Percentiles rank a stretch among this genome's conserved stretches.
These are phyloP conservation scores for Starmera amethionina DNA, from an alignment of 805 yeast species.

Conservation along the genomic window DNA sequence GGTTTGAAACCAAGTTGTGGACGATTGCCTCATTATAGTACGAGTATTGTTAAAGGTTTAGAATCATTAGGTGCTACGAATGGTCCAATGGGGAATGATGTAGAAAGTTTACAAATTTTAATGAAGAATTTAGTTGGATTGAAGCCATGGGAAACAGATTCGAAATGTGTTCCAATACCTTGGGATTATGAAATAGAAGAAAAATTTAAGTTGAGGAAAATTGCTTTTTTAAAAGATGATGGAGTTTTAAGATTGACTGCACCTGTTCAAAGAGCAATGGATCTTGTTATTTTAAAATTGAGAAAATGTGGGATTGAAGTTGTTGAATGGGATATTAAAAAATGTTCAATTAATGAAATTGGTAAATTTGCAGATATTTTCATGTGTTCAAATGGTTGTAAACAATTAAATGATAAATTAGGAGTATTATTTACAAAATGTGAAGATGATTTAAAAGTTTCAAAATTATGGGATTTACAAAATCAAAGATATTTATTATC, in stretches of 20 bases:
- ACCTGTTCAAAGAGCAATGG: conserved; percentile 34
- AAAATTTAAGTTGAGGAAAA: conserved; percentile 28
- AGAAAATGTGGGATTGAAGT: conserved; percentile 37
- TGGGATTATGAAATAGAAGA: conserved; percentile 22
- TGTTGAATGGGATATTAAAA: conserved; percentile 27
- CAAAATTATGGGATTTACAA: conserved; percentile 33
- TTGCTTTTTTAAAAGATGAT: conserved; percentile 22
- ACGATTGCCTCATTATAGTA: conserved; percentile 28
- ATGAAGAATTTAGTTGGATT: conserved; percentile 17
- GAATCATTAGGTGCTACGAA: conserved; percentile 29
- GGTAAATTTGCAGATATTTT: conserved; percentile 1
- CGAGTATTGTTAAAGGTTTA: conserved; percentile 25
- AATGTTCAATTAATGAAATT: not conserved
- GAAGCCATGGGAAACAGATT: conserved; percentile 32
- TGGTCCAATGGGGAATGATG: conserved; percentile 32
- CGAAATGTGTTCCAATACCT: conserved; percentile 26
- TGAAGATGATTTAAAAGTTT: conserved; percentile 26
- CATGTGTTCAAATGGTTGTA: conserved; percentile 4
- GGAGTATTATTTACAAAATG: conserved; percentile 22
- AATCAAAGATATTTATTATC: conserved; percentile 23
- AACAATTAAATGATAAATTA: conserved; percentile 10
- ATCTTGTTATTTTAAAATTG: conserved; percentile 17
- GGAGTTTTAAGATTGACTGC: conserved; percentile 34
- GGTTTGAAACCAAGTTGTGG: conserved; percentile 34
- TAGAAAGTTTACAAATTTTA: conserved; percentile 24